Evolutionary conservation across 768 basidiomycete species (phyloP).

Genomic region (Phanerochaete sordida): DNA sequence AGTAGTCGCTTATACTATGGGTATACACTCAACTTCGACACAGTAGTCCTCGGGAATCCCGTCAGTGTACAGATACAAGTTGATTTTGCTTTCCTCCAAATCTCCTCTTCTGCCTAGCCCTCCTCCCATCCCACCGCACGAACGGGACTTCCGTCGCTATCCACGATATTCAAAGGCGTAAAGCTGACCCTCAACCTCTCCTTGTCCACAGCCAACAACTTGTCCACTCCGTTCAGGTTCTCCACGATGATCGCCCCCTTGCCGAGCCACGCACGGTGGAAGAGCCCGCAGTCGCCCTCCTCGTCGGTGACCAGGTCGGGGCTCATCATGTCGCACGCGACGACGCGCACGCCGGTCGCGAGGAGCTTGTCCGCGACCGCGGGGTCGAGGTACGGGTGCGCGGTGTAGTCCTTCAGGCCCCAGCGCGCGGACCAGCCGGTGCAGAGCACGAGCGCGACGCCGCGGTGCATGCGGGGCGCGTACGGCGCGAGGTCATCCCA

Average conservation of each 20-base stretch:
- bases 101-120: background rate
- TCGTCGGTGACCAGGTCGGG: conserved; percentile 50
- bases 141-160: conserved; percentile 67
- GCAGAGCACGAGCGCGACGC: conserved; percentile 49
- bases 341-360: conserved; percentile 47
- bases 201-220: conserved; percentile 25
- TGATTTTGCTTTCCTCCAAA: background rate
- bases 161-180: conserved; percentile 54
- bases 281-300: conserved; percentile 29
- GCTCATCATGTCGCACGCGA: conserved; percentile 63
- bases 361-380: conserved; percentile 50
- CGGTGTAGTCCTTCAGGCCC: conserved; percentile 44
- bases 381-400: conserved; percentile 61
- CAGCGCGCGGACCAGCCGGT: conserved; percentile 69
- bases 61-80: background rate
- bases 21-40: background rate
- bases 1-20: background rate
- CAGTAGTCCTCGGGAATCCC: background rate
- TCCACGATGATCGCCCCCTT: conserved; percentile 64
- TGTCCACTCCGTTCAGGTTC: conserved; percentile 57
- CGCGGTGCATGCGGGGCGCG: conserved; percentile 34
- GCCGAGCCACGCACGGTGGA: conserved; percentile 61
- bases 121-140: conserved; percentile 58
- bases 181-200: conserved; percentile 40
- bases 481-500: conserved; percentile 50